Base-by-base conservation (phyloP, 1,284 basidiomycete genomes). In the Apiotrichum gamsii region DNA sequence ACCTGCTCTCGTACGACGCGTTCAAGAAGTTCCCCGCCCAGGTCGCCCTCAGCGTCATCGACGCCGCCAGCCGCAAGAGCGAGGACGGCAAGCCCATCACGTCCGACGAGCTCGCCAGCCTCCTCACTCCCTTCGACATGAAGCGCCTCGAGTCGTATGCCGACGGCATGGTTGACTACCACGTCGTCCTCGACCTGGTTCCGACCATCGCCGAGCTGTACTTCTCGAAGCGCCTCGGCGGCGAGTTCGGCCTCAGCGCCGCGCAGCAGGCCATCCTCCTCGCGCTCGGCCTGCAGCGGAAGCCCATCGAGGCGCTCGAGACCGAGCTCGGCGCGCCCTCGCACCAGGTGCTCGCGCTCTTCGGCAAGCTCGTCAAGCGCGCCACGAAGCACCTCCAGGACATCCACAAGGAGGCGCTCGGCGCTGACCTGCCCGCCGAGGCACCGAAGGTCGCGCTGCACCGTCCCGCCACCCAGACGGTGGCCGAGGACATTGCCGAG, bases 121-220 rank as follows among this genome's bases (percentile, higher is more conserved):
- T 88, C 15, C 71, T 95, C 51, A 84, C 90, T 1, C 90, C 94
- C 0, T 97, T 96, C 67, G 95, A 98, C 72, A 77, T 98, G 61
- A 97, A 97, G 74, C 84, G 95, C 3, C 80, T 98, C 29, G 87
- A 94, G 58, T 87, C 93, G 6, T 99, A 98, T 62, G 85, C 90
- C 5, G 91, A 94, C 70, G 95, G 93, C 72, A 84, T 87, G 81
- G 79, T 98, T 39, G 95, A 98, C 71, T 95, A 94, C 66, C 91
- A 96, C 67, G 88, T 96, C 61, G 82, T 98, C 49, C 77, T 98
- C 39, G 95, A 99, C 70, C 78, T 98, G 14, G 76, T 98, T 4
- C 93, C 95, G 0, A 79, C 76, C 0, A 74, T 94, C 29, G 83
- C 89, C 1, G 73, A 77, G 14, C 76, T 97, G 5, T 95, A 87